Evolutionary conservation across 768 basidiomycete species (phyloP), one percentile per base, ranked within the genome.

Genomic region (Plicaturopsis crispa): DNA sequence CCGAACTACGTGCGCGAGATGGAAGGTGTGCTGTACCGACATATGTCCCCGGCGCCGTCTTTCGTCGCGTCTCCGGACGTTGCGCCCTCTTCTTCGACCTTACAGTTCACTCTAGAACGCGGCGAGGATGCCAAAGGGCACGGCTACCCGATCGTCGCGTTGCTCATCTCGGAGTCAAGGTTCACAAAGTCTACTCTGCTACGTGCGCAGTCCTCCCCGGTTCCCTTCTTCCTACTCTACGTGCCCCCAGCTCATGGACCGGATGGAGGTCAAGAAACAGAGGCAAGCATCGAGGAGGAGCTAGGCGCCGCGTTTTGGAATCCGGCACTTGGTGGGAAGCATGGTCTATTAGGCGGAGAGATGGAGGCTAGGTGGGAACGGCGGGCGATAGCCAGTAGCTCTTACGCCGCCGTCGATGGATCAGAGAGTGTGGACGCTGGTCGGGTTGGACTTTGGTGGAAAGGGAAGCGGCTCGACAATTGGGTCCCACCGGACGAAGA

Each of bases 1-100:
- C 89, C 91, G 2, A 78, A 78, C 18, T 82, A 81, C 48, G 73
- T 96, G 0, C 77, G 92, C 22, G 92, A 96, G 54, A 69, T 93
- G 62, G 92, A 96, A 53, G 92, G 92, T 14, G 91, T 92, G 10
- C 59, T 83, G 38, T 68, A 71, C 48, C 70, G 74, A 6, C 69
- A 76, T 49, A 53, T 64, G 40, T 48, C 46, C 6, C 32, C 31
- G 50, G 28, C 44, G 43, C 47, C 40, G 23, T 11, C 28, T 12
- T 18, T 14, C 5, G 31, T 24, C 5, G 38, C 4, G n/a, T n/a
- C n/a, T n/a, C n/a, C n/a, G n/a, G n/a, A n/a, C n/a, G n/a, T n/a
- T n/a, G n/a, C n/a, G n/a, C n/a, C n/a, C n/a, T n/a, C n/a, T n/a
- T n/a, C n/a, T n/a, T n/a, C n/a, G n/a, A n/a, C n/a, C n/a, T n/a